phyloP scores from a whole-genome alignment of 2,329 filamentous ascomycete genomes.

The Orbilia oligospora region DNA sequence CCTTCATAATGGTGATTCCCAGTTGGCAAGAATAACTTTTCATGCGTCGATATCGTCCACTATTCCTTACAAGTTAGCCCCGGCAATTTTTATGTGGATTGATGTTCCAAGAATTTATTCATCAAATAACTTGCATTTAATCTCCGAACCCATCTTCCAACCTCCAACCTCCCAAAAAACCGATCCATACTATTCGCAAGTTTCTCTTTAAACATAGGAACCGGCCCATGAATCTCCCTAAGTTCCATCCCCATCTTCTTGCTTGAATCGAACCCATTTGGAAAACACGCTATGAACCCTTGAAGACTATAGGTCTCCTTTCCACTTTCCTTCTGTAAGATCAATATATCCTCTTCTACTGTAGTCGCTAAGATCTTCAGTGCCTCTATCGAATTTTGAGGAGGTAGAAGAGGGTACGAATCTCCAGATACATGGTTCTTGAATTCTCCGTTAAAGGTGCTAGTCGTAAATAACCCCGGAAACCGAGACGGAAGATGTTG shows the following conservation, averaged over 20 bases:
- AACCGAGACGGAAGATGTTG: conserved; percentile 71
- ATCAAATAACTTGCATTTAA: conserved; percentile 68
- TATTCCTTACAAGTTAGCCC: conserved; percentile 62
- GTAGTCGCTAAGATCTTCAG: conserved; percentile 70
- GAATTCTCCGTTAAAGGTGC: conserved; percentile 64
- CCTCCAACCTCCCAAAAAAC: conserved; percentile 70
- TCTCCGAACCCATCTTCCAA: conserved; percentile 71
- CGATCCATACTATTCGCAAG: conserved; percentile 73
- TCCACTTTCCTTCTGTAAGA: conserved; percentile 69
- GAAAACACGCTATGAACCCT: conserved; percentile 72
- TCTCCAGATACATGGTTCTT: conserved; percentile 68
- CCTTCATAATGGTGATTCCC: conserved; percentile 66
- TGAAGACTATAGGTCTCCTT: conserved; percentile 60
- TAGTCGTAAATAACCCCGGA: conserved; percentile 69
- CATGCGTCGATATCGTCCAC: conserved; percentile 71
- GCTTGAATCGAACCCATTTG: conserved; percentile 71
- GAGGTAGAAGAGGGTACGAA: conserved; percentile 59
- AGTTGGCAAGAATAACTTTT: conserved; percentile 66
- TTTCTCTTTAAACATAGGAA: conserved; percentile 71
- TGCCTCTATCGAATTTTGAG: conserved; percentile 61
- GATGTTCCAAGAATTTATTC: not conserved
- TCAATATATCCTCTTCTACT: conserved; percentile 71
- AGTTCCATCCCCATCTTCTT: conserved; percentile 71
- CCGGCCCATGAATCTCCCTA: conserved; percentile 71
- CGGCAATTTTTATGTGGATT: too few relatives aligned